A percentile compares a stretch with the other conserved stretches of the same genome.
These are phyloP conservation scores for Raffaelea albimanens DNA, from an alignment of 2,329 filamentous ascomycete species.

Conservation along the genomic window DNA sequence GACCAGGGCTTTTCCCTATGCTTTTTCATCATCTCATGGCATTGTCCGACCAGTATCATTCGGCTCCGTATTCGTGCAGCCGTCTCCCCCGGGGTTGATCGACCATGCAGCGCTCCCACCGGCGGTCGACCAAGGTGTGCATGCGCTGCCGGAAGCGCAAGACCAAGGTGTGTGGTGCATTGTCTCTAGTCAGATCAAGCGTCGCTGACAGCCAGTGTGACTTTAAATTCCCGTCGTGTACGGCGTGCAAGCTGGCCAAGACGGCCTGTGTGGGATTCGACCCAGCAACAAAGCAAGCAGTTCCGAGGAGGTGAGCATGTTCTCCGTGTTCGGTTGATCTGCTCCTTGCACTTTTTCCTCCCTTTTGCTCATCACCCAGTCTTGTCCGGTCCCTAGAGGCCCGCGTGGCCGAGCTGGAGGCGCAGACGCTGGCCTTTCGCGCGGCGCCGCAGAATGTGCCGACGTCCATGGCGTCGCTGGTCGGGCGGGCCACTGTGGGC, in stretches of 20 bases:
- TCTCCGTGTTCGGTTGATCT: neutral
- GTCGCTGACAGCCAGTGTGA: constrained; percentile 1
- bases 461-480: constrained; percentile 1
- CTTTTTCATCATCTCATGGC: too few relatives aligned
- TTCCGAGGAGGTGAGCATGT: neutral
- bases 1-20: too few relatives aligned
- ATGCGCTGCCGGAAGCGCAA: constrained; percentile 5
- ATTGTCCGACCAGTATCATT: too few relatives aligned
- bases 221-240: constrained; percentile 3
- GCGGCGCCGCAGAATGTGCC: constrained; percentile 2
- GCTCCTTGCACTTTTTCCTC: neutral
- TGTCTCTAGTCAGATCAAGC: too few relatives aligned
- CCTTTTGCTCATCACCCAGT: neutral
- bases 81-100: too few relatives aligned
- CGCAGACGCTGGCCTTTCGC: constrained; percentile 2
- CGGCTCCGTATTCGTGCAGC: too few relatives aligned
- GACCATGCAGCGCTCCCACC: constrained; percentile 2
- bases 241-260: constrained; percentile 1
- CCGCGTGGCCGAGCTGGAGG: constrained; percentile 3
- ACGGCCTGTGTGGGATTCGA: constrained; percentile 4
- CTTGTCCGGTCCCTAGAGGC: constrained; percentile 4
- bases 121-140: constrained; percentile 4
- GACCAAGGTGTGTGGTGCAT: neutral
- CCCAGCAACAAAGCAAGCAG: neutral
- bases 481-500: neutral